phyloP scores from a whole-genome alignment of 1,284 basidiomycete genomes.

The Sporisorium graminicola region DNA sequence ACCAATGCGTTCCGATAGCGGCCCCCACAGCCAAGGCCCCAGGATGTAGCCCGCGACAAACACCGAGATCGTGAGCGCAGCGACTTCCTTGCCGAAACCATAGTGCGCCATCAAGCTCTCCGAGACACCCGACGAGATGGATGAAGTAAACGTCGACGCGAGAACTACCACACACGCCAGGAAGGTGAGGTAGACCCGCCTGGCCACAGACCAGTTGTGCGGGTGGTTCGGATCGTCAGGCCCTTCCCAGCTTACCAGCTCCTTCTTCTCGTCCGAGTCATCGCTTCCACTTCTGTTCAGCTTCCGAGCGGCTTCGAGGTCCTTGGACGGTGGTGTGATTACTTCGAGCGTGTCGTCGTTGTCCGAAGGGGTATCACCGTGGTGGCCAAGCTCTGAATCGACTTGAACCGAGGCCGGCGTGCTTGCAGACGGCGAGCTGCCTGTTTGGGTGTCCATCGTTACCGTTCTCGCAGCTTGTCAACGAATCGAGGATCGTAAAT shows the following conservation, averaged over 20 bases:
- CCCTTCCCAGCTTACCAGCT: conserved; percentile 59
- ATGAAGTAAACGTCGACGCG: conserved; percentile 78
- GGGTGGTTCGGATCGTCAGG: conserved; percentile 73
- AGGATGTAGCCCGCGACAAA: conserved; percentile 76
- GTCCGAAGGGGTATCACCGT: too few relatives aligned
- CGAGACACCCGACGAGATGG: conserved; percentile 79
- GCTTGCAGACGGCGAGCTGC: too few relatives aligned
- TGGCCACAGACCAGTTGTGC: conserved; percentile 75
- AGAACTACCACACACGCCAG: conserved; percentile 77
- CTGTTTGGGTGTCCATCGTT: too few relatives aligned
- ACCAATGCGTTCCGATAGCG: conserved; percentile 75
- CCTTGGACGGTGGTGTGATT: neutral
- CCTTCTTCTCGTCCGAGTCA: neutral
- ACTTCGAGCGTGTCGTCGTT: too few relatives aligned
- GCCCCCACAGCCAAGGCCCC: conserved; percentile 74
- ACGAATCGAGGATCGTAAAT: too few relatives aligned
- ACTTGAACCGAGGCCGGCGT: too few relatives aligned
- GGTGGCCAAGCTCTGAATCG: too few relatives aligned
- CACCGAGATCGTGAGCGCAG: conserved; percentile 77
- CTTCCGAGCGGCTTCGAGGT: neutral
- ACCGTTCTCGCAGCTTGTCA: too few relatives aligned
- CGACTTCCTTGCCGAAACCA: conserved; percentile 74
- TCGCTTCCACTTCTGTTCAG: neutral
- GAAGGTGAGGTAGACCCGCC: conserved; percentile 77
- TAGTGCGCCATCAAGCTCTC: conserved; percentile 75